Percentiles rank a stretch among this genome's conserved stretches.
Evolutionary conservation across 1,139 yeast species (phyloP).

Genomic region (Meyerozyma elateridarum): DNA sequence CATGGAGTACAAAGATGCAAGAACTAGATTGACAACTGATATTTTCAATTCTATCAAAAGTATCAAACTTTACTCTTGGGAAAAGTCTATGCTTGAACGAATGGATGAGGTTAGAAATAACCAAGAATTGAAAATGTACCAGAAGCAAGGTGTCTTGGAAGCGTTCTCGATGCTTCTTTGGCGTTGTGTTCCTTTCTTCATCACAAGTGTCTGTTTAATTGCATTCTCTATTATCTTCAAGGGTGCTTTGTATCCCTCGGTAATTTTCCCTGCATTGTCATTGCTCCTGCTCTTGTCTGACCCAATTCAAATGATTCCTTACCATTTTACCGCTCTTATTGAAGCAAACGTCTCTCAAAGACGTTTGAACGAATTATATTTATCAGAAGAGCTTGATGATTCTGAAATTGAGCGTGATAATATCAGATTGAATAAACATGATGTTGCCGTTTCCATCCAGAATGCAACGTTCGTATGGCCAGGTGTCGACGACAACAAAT

Average conservation of each 20-base stretch:
- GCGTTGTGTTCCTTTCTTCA: constrained; percentile 34
- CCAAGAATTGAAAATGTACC: constrained; percentile 27
- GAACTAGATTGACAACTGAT: constrained; percentile 36
- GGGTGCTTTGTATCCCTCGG: constrained; percentile 30
- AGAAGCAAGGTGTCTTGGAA: constrained; percentile 27
- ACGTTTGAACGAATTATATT: constrained; percentile 29
- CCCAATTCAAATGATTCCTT: constrained; percentile 33
- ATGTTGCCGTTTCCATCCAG: constrained; percentile 9
- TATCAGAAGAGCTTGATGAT: constrained; percentile 30
- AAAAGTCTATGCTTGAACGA: constrained; percentile 33
- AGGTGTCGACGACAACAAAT: constrained; percentile 18
- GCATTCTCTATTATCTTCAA: constrained; percentile 22
- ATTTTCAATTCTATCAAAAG: constrained; percentile 37
- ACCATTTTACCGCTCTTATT: constrained; percentile 23
- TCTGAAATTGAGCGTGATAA: background rate
- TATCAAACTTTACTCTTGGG: constrained; percentile 40
- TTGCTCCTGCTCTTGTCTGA: constrained; percentile 29
- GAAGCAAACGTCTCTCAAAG: constrained; percentile 30
- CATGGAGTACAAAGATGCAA: constrained; percentile 31
- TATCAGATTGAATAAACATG: constrained; percentile 8
- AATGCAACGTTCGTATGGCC: constrained; percentile 15
- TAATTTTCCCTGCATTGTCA: constrained; percentile 37
- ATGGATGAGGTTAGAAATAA: constrained; percentile 32
- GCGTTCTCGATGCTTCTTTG: constrained; percentile 32
- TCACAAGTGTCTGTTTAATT: constrained; percentile 32